A percentile compares a stretch with the other conserved stretches of the same genome.
Evolutionary conservation across 2,329 filamentous ascomycete genomes (phyloP).

Genomic region (Cercospora sp.): DNA sequence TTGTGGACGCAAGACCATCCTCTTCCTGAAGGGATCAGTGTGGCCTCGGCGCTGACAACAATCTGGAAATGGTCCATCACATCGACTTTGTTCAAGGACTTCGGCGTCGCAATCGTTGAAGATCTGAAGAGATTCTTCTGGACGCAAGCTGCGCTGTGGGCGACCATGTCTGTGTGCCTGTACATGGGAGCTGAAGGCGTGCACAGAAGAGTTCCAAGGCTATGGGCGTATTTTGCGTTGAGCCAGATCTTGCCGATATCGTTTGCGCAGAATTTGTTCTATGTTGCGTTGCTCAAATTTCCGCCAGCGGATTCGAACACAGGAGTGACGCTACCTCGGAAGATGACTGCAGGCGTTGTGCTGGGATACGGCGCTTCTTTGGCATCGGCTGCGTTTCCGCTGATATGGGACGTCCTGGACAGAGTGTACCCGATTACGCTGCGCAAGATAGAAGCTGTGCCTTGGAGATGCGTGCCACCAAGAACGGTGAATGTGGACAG

Average conservation of each 20-base stretch:
- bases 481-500: background rate
- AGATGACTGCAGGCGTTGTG: conserved; percentile 9
- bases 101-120: conserved; percentile 37
- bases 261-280: conserved; percentile 40
- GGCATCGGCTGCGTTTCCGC: conserved; percentile 12
- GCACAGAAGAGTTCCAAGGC: conserved; percentile 30
- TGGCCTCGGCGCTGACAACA: background rate
- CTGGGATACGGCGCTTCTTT: conserved; percentile 26
- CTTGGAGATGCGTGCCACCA: background rate
- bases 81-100: conserved; percentile 39
- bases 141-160: conserved; percentile 31
- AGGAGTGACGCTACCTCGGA: background rate
- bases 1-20: conserved; percentile 29
- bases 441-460: background rate
- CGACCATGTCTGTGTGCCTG: conserved; percentile 31
- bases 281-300: conserved; percentile 33
- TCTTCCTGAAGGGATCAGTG: too few relatives aligned
- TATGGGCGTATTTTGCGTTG: conserved; percentile 40
- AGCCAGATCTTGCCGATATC: conserved; percentile 41
- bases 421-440: background rate
- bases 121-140: conserved; percentile 30
- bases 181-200: conserved; percentile 37
- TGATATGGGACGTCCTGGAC: background rate
- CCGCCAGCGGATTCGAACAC: background rate
- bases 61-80: conserved; percentile 39